Evolutionary conservation across 2,329 filamentous ascomycete species (phyloP).

Genomic region (Nemania sp.): DNA sequence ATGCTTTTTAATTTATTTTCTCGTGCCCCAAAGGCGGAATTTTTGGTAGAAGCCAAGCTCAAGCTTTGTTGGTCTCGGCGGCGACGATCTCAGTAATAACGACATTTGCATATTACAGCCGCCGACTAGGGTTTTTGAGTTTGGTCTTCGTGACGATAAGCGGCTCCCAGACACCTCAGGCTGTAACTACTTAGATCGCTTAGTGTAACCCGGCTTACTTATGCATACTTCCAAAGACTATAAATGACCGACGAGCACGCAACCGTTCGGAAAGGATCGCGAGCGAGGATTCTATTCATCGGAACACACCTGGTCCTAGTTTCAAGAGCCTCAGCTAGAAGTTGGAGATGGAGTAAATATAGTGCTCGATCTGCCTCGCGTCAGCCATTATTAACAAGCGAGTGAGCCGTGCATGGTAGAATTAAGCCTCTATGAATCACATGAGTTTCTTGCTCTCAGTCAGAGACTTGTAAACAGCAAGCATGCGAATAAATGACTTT

Average conservation of each 20-base stretch:
- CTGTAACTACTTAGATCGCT: neutral
- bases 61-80: constrained; percentile 12
- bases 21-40: constrained; percentile 1
- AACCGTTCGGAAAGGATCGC: neutral
- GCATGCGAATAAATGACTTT: neutral
- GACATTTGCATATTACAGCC: neutral
- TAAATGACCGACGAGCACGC: constrained; percentile 5
- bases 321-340: neutral
- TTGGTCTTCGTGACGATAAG: neutral
- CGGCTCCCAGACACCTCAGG: neutral
- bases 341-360: neutral
- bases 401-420: neutral
- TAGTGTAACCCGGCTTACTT: neutral
- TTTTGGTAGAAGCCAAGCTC: neutral
- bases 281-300: neutral
- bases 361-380: neutral
- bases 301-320: neutral
- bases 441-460: neutral
- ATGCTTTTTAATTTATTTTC: constrained; percentile 9
- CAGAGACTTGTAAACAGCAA: neutral
- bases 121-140: neutral
- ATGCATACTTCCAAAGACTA: neutral
- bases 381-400: neutral
- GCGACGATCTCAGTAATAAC: constrained; percentile 4
- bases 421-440: neutral